Base-by-base conservation (phyloP, 2,329 filamentous ascomycete genomes). In the Aspergillus fructus region DNA sequence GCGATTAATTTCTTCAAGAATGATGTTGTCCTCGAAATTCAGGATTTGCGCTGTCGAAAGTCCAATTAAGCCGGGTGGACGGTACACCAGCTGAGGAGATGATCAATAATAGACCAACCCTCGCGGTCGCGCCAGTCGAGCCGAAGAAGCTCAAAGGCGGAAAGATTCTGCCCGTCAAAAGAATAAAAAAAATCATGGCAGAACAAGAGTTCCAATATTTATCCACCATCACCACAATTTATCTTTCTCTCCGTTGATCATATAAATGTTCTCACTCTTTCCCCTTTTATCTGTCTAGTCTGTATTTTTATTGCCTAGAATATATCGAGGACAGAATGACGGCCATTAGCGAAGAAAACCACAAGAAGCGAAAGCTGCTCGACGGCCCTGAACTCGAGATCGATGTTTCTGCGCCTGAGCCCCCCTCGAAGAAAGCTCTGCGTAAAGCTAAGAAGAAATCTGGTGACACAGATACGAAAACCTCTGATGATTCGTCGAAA, bases 401-500 rank as follows among this genome's bases (percentile, higher is more conserved):
- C 71, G 91, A 99, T 73, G 78, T 99, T 61, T 82, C 80, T 62
- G 87, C 90, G n/a, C 94, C 94, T 24, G 93, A 97, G 71, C 94
- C 94, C 19, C 91, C 91, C 1, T 97, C 94, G 34, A 99, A 97
- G 76, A 96, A 94, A 72, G 92, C 91, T 60, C 85, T 92, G 65
- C 91, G 94, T 71, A 88, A 88, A 60, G 85, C 96, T 58, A 97
- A 97, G 76, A 97, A 96, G 78, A 70, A 70, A 57, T 59, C 59
- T 12, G 53, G 59, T 39, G 46, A 30, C 11, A 59, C 65, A 7
- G 60, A 64, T 51, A 49, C 30, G 23, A 53, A 39, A 15, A 13
- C 17, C 19, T n/a, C 30, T 24, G 50, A 53, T 23, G 41, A 42
- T 11, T 33, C 21, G 43, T 49, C 64, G 12, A 59, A 66, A 49